phyloP scores from a whole-genome alignment of 2,329 filamentous ascomycete genomes.

The Pezicula rhizophila region DNA sequence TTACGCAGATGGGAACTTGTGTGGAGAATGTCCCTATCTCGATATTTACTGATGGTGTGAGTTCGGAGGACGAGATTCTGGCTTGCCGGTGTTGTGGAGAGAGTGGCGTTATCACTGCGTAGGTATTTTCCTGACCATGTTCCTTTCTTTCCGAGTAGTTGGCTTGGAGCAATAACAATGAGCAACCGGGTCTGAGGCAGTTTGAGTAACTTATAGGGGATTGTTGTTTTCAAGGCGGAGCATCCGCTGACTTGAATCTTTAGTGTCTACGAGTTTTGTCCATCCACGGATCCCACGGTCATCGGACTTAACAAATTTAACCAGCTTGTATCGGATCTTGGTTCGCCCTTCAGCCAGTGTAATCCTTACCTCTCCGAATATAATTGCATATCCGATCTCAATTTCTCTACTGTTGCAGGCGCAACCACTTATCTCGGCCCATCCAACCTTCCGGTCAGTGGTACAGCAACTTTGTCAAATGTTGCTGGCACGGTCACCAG shows the following conservation, averaged over 20 bases:
- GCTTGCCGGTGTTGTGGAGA: constrained; percentile 30
- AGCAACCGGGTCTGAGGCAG: too few species aligned
- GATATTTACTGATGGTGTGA: not conserved
- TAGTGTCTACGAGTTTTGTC: constrained; percentile 2
- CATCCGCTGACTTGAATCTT: not conserved
- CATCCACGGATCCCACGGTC: not conserved
- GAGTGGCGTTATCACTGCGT: constrained; percentile 16
- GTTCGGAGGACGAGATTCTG: constrained; percentile 16
- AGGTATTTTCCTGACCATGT: not conserved
- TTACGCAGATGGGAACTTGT: constrained; percentile 8
- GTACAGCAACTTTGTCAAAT: constrained; percentile 27
- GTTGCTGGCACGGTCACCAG: constrained; percentile 25
- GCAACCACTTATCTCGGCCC: constrained; percentile 18
- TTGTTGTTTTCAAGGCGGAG: too few species aligned
- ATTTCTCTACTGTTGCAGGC: constrained; percentile 14
- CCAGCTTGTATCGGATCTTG: not conserved
- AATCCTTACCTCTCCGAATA: constrained; percentile 15
- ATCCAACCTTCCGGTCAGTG: constrained; percentile 21
- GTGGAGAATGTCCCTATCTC: not conserved
- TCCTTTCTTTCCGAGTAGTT: not conserved
- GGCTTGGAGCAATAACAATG: too few species aligned
- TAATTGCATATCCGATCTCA: constrained; percentile 18
- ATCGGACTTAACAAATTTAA: not conserved
- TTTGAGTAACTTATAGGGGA: too few species aligned
- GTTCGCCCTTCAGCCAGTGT: constrained; percentile 18